A percentile compares a stretch with the other conserved stretches of the same genome.
Evolutionary conservation across 345 rosid species (phyloP).

Genomic region (Dimocarpus longan): DNA sequence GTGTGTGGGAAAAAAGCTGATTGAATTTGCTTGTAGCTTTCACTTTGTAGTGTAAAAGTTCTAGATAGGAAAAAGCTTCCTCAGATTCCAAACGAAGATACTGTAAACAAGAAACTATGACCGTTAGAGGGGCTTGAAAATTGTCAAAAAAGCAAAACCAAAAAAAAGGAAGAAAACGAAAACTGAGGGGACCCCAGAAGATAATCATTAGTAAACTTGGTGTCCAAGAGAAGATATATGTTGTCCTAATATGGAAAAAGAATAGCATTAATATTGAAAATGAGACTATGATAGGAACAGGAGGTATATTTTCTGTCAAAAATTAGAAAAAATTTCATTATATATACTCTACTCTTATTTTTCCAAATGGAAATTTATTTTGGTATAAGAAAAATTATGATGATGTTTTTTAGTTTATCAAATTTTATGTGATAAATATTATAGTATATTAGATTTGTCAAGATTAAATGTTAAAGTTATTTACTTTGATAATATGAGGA

Average conservation of each 20-base stretch:
- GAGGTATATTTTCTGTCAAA: neutral
- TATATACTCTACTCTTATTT: too few species aligned
- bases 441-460: too few species aligned
- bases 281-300: neutral
- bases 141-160: too few species aligned
- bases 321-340: too few species aligned
- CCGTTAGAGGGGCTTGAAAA: conserved; percentile 12
- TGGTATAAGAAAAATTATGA: too few species aligned
- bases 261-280: neutral
- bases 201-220: neutral
- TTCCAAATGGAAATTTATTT: too few species aligned
- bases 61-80: conserved; percentile 32
- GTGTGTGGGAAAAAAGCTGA: neutral
- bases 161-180: neutral
- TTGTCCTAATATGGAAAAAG: neutral
- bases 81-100: conserved; percentile 48
- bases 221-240: neutral
- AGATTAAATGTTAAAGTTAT: too few species aligned
- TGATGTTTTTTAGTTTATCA: too few species aligned
- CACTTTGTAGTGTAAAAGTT: neutral
- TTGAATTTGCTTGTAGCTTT: neutral
- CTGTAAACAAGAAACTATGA: conserved; percentile 41
- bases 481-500: too few species aligned
- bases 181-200: neutral
- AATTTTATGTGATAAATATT: too few species aligned